A percentile compares a stretch with the other conserved stretches of the same genome.
Conservation (phyloP, 345 rosid genomes). For the Populus euphratica region DNA sequence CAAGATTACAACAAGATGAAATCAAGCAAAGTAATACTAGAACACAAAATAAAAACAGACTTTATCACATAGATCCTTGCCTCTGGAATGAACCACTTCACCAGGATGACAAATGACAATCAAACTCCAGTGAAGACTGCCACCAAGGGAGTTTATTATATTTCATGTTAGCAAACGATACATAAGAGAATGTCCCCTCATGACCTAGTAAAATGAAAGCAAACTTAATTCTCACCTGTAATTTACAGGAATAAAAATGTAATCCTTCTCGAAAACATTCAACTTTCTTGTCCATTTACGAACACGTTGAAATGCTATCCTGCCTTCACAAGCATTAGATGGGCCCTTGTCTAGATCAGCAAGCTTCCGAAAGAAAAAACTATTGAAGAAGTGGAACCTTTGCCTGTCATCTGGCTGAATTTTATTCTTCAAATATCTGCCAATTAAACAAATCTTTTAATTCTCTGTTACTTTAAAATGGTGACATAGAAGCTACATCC, state of each 20-base stretch:
- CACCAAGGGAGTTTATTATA: slow-evolving; percentile 19
- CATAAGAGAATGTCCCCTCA: neutral
- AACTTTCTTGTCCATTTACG: slow-evolving; percentile 93
- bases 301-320: slow-evolving; percentile 90
- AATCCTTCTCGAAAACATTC: slow-evolving; percentile 84
- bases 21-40: neutral
- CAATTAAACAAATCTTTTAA: slow-evolving; percentile 5
- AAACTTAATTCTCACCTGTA: slow-evolving; percentile 51
- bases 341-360: slow-evolving; percentile 96
- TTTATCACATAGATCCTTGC: slow-evolving; percentile 24
- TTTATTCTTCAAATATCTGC: slow-evolving; percentile 75
- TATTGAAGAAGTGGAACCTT: slow-evolving; percentile 84
- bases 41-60: slow-evolving; percentile 11
- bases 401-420: slow-evolving; percentile 54
- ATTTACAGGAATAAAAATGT: slow-evolving; percentile 88
- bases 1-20: slow-evolving; percentile 21
- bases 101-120: slow-evolving; percentile 91
- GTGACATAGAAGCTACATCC: neutral
- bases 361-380: slow-evolving; percentile 97
- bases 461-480: neutral
- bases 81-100: slow-evolving; percentile 61
- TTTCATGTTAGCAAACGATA: slow-evolving; percentile 9
- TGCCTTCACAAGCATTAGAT: slow-evolving; percentile 74
- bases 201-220: neutral
- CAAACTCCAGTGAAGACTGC: slow-evolving; percentile 98